Base-by-base conservation (phyloP, 2,329 filamentous ascomycete genomes). In the Dothideomycetes sp. region DNA sequence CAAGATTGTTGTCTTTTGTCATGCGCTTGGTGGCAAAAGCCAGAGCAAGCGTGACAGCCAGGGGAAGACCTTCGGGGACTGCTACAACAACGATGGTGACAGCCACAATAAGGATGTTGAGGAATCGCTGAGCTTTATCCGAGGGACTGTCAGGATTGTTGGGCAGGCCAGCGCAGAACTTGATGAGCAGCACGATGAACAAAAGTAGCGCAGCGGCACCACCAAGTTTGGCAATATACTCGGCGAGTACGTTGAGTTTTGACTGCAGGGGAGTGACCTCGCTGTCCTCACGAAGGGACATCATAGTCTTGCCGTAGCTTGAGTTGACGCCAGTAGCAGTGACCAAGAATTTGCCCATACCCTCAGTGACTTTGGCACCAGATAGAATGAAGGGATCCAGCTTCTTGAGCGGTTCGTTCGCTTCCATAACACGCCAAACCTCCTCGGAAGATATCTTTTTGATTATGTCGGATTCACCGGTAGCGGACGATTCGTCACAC, bases 371-470 rank as follows among this genome's bases (percentile, higher is more conserved):
- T 50, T 85, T 86, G 3, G 80, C 80, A 32, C 84, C 88, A 20
- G 87, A 94, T 50, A 94, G 84, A 52, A 95, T 86, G 59, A 89
- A 89, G 0, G 84, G 84, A 51, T 88, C 84, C 46, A 82, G 64
- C 53, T 86, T 86, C 64, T 71, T 70, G 23, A 80, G 62, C 12
- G 68, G 68, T 38, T 78, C 68, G 44, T 76, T 68, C 33, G 74
- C 76, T 47, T 80, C 71, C 47, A 82, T 79, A 3, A 76, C 70
- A 23, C 69, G 69, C 55, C 73, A 79, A 15, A 84, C 83, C 17
- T 82, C 78, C 19, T 77, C 73, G 2, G 71, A 79, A 2, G 73
- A 58, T 1, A 66, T 71, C 60, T 88, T 88, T 52, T 75, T 78
- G 22, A 87, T 64, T 7, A 84, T 60, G 46, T 84, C 80, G 0